Base-by-base conservation (phyloP, 768 basidiomycete genomes). In the Rhodosporidiobolus sp. region DNA sequence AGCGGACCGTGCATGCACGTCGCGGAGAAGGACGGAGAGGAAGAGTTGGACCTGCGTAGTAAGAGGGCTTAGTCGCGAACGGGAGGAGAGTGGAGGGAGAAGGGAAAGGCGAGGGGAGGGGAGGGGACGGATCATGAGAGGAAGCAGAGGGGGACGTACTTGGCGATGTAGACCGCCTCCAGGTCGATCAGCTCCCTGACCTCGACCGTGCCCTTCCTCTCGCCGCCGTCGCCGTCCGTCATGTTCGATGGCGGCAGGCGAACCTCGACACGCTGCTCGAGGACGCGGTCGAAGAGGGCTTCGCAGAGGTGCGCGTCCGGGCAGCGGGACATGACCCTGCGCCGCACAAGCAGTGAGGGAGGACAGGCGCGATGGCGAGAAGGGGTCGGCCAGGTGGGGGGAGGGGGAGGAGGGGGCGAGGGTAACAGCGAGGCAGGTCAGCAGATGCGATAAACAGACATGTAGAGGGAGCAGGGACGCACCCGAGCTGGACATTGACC, bases 281-380 rank as follows among this genome's bases (percentile, higher is more conserved):
- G 80, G 43, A 93, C 90, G 30, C 85, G 82, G 78, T 91, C 86
- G 80, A 93, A 91, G 0, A 89, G 83, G 10, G 84, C 82, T 80
- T 95, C 93, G 79, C 92, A 94, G 20, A 90, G 76, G 49, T 91
- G 79, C 53, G 93, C 92, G 78, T 95, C 92, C 0, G 92, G 91
- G 79, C 92, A 89, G 34, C 85, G 83, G 65, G 86, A 87, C 88
- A 88, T 88, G 69, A 88, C 88, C 38, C 38, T 43, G 38, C 38
- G 38, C n/a, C n/a, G n/a, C n/a, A n/a, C n/a, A n/a, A 14, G 38
- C 7, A 14, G 38, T 43, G 38, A 43, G 38, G 8, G 8, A 43
- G 38, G 14, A 7, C 8, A 43, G 38, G 38, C 38, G n/a, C n/a
- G n/a, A 43, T 43, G 38, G 38, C 38, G 38, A 7, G n/a, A 43